Conservation (phyloP, 1,284 basidiomycete species). For the Ustilago crameri region DNA sequence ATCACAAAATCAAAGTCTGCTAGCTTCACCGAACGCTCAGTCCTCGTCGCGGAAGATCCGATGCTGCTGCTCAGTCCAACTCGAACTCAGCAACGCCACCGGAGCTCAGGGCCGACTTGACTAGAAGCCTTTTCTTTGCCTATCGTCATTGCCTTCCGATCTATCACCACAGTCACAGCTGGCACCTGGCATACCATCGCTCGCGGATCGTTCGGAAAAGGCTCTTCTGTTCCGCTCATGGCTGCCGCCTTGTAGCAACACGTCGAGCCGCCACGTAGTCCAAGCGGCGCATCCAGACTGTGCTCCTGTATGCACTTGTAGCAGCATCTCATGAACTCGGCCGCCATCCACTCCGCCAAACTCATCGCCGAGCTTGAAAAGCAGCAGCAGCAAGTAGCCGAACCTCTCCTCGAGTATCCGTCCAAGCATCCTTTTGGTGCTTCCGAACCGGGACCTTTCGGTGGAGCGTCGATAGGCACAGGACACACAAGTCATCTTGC, state of each 20-base stretch:
- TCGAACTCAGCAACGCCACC: neutral
- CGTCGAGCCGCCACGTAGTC: too few relatives aligned
- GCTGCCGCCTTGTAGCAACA: neutral
- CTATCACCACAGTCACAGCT: too few relatives aligned
- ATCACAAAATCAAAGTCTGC: too few relatives aligned
- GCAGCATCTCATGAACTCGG: conserved; percentile 31
- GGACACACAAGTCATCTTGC: neutral
- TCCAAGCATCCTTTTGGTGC: conserved; percentile 44
- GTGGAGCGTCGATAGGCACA: conserved; percentile 13
- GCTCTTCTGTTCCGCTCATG: neutral
- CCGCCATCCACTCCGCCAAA: conserved; percentile 35
- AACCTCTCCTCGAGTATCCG: conserved; percentile 15
- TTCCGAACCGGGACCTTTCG: conserved; percentile 30
- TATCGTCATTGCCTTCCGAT: too few relatives aligned
- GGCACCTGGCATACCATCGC: too few relatives aligned
- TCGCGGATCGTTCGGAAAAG: too few relatives aligned
- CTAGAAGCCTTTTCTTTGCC: too few relatives aligned
- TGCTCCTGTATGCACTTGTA: neutral
- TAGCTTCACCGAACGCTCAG: conserved; percentile 5
- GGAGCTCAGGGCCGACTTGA: too few relatives aligned
- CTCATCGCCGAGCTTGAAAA: conserved; percentile 51
- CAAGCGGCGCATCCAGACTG: too few relatives aligned
- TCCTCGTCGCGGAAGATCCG: conserved; percentile 4
- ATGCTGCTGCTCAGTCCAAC: neutral
- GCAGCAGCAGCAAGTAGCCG: conserved; percentile 10